Base-by-base conservation (phyloP, 2,329 filamentous ascomycete species). In the Fusarium phyllophilum region DNA sequence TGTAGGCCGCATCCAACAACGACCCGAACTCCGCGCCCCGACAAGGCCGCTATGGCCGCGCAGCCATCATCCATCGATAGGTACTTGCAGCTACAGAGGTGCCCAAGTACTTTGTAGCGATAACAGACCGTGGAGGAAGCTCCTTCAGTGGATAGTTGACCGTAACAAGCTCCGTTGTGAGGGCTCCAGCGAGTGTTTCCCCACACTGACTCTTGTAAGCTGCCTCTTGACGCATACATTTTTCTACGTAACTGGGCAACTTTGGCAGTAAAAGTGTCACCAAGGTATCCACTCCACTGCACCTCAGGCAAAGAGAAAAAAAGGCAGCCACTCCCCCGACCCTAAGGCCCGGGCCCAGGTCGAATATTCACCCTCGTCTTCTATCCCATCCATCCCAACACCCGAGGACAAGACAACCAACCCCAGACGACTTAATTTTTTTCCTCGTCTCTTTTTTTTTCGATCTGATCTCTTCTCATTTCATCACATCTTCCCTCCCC, bases 231-330 rank as follows among this genome's bases (percentile, higher is more conserved):
- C 74, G 66, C 34, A 55, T 41, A 55, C 51, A n/a, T 31, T 55
- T 29, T 41, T 45, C 70, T 52, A 67, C 51, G 51, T 51, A 60
- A 51, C 61, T 62, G 60, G 39, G n/a, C 26, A 24, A n/a, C 52
- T 44, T 56, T 51, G 31, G 6, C 42, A 51, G 56, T 55, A 55
- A 41, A 51, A 58, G 55, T 58, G 55, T 36, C n/a, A 29, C 51
- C 62, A 51, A 68, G 42, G 62, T 72, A 70, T 56, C 67, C 73
- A 72, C 72, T 68, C 61, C 71, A 73, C 70, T 68, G 24, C 41
- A 65, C 74, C 74, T 74, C 70, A 79, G 75, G 78, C 75, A 78
- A 77, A 74, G 75, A 72, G 76, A 78, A 78, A 76, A 79, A 79
- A 78, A 77, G 72, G 75, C 74, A 71, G 75, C 75, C 67, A 72